Evolutionary conservation across 371 early-diverging fungal genomes (phyloP).

Genomic region (Saksenaea oblongispora): DNA sequence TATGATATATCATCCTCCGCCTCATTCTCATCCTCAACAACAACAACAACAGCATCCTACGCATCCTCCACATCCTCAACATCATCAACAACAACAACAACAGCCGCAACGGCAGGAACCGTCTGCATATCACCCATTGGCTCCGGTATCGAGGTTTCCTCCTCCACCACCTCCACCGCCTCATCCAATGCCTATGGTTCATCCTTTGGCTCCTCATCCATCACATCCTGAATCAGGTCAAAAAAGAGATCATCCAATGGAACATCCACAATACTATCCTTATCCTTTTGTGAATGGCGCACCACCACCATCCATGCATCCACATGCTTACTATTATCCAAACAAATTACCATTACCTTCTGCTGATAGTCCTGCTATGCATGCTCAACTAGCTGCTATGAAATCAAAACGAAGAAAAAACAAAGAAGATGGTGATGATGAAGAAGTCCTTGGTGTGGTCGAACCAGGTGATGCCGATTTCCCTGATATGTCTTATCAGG

Average conservation of each 20-base stretch:
- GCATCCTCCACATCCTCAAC: too few species aligned
- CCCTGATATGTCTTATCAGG: conserved; percentile 48
- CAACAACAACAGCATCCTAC: conserved; percentile 17
- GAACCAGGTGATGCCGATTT: conserved; percentile 42
- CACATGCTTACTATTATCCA: conserved; percentile 23
- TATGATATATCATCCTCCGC: background rate
- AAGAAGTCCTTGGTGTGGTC: conserved; percentile 7
- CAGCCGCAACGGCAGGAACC: conserved; percentile 23
- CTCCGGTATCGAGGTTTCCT: conserved; percentile 10
- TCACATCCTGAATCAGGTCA: conserved; percentile 1
- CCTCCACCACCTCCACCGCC: conserved; percentile 2
- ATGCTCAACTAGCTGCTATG: background rate
- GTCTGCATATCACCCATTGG: conserved; percentile 1
- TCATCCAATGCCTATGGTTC: conserved; percentile 7
- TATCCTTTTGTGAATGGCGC: conserved; percentile 4
- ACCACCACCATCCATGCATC: conserved; percentile 5
- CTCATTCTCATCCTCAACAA: conserved; percentile 5
- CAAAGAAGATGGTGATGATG: conserved; percentile 17
- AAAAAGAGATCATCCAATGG: conserved; percentile 9
- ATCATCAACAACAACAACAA: conserved; percentile 6
- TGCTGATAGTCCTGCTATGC: conserved; percentile 3
- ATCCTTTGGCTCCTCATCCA: conserved; percentile 3
- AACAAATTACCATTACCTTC: conserved; percentile 8
- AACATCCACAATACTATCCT: conserved; percentile 11
- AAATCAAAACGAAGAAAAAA: conserved; percentile 30